A percentile compares a stretch with the other conserved stretches of the same genome.
Evolutionary conservation across 2,329 filamentous ascomycete species (phyloP).

Genomic region (Ophiosphaerella korrae): DNA sequence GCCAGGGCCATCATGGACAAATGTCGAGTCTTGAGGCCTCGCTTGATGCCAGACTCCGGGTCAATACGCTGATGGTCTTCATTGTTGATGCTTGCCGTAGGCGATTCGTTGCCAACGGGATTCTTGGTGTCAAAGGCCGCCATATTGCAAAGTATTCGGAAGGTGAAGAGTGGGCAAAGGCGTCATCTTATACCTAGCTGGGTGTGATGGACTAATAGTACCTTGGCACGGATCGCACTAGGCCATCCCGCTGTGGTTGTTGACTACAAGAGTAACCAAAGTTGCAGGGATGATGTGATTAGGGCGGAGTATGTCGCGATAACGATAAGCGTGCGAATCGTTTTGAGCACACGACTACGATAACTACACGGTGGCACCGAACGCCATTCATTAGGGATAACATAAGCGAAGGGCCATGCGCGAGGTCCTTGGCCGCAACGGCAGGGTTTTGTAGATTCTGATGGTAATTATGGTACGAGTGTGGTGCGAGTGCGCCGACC

Average conservation of each 20-base stretch:
- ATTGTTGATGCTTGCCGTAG: conserved; percentile 25
- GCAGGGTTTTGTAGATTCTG: too few species aligned
- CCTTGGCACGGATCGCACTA: background rate
- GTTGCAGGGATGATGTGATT: conserved; percentile 13
- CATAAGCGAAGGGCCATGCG: too few species aligned
- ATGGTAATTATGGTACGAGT: too few species aligned
- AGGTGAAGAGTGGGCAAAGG: background rate
- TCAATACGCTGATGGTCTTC: conserved; percentile 51
- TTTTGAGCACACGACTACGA: background rate
- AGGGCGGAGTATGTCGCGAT: conserved; percentile 14
- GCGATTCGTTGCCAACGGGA: conserved; percentile 18
- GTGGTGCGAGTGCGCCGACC: too few species aligned
- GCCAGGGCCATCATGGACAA: conserved; percentile 61
- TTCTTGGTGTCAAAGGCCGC: conserved; percentile 28
- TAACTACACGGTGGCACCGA: too few species aligned
- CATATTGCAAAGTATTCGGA: conserved; percentile 13
- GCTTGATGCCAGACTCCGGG: conserved; percentile 68
- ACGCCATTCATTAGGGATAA: too few species aligned
- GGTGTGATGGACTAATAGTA: background rate
- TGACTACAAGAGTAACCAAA: conserved; percentile 2
- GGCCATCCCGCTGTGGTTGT: background rate
- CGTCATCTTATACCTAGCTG: conserved; percentile 13
- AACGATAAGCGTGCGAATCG: background rate
- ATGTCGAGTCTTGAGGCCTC: conserved; percentile 71
- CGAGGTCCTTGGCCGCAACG: too few species aligned